phyloP scores from a whole-genome alignment of 441 rosid genomes.

The Eruca vesicaria region DNA sequence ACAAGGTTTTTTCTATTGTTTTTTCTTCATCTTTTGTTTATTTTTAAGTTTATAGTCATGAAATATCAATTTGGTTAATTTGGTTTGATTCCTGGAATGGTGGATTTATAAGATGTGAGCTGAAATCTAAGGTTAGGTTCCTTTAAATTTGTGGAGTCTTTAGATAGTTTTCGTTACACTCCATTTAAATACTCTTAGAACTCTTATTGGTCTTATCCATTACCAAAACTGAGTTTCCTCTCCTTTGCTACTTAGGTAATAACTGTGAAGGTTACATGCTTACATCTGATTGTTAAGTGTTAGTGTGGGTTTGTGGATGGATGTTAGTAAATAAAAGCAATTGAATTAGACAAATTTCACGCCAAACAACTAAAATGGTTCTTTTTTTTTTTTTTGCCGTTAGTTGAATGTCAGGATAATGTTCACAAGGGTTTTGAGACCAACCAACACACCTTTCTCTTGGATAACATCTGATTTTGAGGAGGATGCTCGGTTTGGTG shows the following conservation, averaged over 20 bases:
- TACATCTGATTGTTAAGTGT: constrained; percentile 24
- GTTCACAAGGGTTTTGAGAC: constrained; percentile 35
- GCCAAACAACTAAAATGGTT: constrained; percentile 2
- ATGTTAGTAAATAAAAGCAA: not conserved
- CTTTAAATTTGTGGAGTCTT: not conserved
- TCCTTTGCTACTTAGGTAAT: not conserved
- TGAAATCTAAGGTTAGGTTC: not conserved
- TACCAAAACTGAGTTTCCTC: not conserved
- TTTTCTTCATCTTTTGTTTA: not conserved
- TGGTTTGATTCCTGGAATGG: not conserved
- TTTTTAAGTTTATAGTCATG: too few species aligned
- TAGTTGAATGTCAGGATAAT: constrained; percentile 29
- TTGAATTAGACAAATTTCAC: constrained; percentile 4
- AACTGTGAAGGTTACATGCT: not conserved
- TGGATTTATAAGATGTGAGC: not conserved
- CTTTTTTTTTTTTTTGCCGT: constrained; percentile 12
- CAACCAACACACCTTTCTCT: constrained; percentile 25
- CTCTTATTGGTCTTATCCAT: not conserved
- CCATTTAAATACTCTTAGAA: not conserved
- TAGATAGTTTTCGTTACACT: not conserved
- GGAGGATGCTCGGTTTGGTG: too few species aligned
- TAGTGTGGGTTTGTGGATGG: not conserved
- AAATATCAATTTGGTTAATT: not conserved
- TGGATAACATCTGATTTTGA: constrained; percentile 34
- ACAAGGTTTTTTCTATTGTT: too few species aligned